Conservation (phyloP, 2,329 filamentous ascomycete genomes). For the Cladobotryum mycophilum region DNA sequence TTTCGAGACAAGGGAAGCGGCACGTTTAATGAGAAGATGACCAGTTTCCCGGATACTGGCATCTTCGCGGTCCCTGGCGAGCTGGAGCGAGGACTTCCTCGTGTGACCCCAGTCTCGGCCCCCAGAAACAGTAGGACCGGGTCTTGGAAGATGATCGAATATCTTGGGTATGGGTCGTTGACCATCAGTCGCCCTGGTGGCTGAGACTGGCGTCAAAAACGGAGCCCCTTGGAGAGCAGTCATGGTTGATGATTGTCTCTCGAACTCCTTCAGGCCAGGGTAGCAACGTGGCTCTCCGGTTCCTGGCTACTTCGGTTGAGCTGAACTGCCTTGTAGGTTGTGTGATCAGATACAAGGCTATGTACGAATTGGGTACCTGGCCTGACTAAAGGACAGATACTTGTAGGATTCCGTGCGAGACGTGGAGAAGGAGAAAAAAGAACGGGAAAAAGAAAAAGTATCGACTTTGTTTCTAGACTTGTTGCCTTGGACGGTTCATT, state of each 20-base stretch:
- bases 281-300: not conserved
- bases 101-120: constrained; percentile 3
- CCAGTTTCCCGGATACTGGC: constrained; percentile 5
- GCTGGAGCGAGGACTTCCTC: constrained; percentile 2
- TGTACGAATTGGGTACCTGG: too few relatives aligned
- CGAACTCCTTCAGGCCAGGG: not conserved
- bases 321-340: not conserved
- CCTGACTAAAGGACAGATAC: too few relatives aligned
- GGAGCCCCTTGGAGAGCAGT: not conserved
- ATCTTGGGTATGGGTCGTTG: too few relatives aligned
- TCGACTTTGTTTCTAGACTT: too few relatives aligned
- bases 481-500: too few relatives aligned
- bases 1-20: not conserved
- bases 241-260: not conserved
- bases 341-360: too few relatives aligned
- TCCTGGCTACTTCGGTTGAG: not conserved
- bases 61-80: not conserved
- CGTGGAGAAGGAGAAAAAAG: too few relatives aligned
- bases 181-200: not conserved
- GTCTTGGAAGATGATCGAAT: not conserved
- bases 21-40: constrained; percentile 1
- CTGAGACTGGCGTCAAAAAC: constrained; percentile 7
- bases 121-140: not conserved
- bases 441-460: too few relatives aligned
- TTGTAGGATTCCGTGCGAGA: too few relatives aligned